Evolutionary conservation across 768 basidiomycete species (phyloP).

Genomic region (Cystoderma amianthinum): DNA sequence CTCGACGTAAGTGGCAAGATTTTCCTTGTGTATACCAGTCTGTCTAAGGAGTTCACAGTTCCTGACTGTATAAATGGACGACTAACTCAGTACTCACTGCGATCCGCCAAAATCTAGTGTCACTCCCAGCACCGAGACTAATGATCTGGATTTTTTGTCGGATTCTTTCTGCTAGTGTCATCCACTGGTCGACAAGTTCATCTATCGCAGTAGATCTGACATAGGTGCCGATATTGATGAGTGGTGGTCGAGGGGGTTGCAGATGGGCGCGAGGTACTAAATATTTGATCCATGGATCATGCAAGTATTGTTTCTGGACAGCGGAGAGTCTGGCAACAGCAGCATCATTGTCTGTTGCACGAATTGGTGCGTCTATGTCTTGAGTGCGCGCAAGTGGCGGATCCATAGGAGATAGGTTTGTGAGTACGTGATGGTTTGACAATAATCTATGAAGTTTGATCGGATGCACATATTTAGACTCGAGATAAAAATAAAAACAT

Average conservation of each 20-base stretch:
- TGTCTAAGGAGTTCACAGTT: constrained; percentile 28
- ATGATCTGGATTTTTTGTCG: constrained; percentile 73
- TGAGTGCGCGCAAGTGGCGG: not conserved
- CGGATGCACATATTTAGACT: no score
- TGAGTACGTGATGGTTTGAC: no score
- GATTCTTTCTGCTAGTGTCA: constrained; percentile 34
- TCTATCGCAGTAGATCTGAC: constrained; percentile 81
- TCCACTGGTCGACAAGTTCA: constrained; percentile 60
- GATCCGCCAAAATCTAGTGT: constrained; percentile 92
- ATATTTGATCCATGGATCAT: constrained; percentile 64
- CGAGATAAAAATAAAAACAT: no score
- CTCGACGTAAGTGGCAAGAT: constrained; percentile 67
- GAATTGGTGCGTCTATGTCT: constrained; percentile 58
- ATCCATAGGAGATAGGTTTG: constrained; percentile 1
- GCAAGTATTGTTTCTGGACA: constrained; percentile 68
- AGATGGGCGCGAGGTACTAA: constrained; percentile 66
- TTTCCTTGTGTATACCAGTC: constrained; percentile 47
- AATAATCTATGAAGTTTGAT: no score
- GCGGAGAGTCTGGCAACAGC: constrained; percentile 84
- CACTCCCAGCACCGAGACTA: constrained; percentile 93
- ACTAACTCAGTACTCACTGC: constrained; percentile 45
- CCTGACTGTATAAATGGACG: not conserved
- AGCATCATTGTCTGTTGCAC: constrained; percentile 79
- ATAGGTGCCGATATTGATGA: constrained; percentile 95
- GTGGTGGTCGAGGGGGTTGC: constrained; percentile 60